Evolutionary conservation across 441 rosid species (phyloP), one percentile per base, ranked within the genome.

Genomic region (Jatropha podagrica): DNA sequence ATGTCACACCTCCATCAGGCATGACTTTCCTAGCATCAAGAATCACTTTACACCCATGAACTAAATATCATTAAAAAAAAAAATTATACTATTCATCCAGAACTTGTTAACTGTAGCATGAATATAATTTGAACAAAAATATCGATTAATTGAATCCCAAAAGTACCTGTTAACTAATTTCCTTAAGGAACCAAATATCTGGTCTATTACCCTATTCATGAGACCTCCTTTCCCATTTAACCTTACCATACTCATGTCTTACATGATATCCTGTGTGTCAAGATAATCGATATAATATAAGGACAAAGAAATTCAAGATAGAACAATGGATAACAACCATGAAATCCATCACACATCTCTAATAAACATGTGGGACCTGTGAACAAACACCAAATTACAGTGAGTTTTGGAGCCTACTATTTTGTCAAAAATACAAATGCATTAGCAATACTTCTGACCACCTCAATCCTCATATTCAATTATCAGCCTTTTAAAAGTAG

Each of bases 121-220:
- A 69, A 52, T 1, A 52, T n/a, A 75, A 18, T 17, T 68, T 60
- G 44, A 69, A 26, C 42, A 20, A 42, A 59, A 38, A 69, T 59
- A 61, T 32, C 37, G 54, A 23, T 48, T 8, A 23, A 65, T 13
- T 64, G 58, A 66, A 26, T 41, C 46, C 41, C 71, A 26, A 54
- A 26, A 11, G 32, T 77, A 87, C 91, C 88, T 87, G 88, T 60
- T 83, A 69, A 81, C 77, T 65, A 83, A 74, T 82, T 84, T 86
- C 81, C 83, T 85, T 68, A 82, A 74, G 68, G 83, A 78, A 80
- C 87, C 84, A 65, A 84, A 82, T 17, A 59, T 32, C 74, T 83
- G 87, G 69, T 81, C 82, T 60, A 74, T 71, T 65, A 81, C 77
- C 32, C 75, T 80, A 65, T 72, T 86, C 20, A 82, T 77, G 74